Conservation (phyloP, 345 rosid species). For the Luvunga scandens region DNA sequence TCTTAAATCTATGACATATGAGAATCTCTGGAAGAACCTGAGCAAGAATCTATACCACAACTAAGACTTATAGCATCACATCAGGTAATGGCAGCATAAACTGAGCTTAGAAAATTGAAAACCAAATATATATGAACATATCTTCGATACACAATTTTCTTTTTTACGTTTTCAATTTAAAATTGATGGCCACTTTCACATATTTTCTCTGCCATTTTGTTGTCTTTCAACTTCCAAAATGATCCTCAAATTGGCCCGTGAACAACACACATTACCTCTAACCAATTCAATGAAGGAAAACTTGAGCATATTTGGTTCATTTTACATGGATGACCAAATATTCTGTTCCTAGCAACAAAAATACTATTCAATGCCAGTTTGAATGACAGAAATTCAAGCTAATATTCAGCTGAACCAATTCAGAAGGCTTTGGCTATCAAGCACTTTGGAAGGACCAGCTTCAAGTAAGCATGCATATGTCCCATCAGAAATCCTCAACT, state of each 20-base stretch:
- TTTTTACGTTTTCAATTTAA: not conserved
- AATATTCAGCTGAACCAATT: not conserved
- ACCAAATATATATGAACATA: not conserved
- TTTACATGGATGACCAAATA: not conserved
- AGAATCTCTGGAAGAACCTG: not conserved
- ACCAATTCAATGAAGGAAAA: not conserved
- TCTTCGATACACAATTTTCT: not conserved
- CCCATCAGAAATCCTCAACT: not conserved
- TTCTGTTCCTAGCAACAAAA: not conserved
- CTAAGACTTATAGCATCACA: not conserved
- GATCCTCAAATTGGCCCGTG: not conserved
- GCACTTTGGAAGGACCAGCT: not conserved
- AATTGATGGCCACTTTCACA: not conserved
- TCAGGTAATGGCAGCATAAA: not conserved
- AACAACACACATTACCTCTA: not conserved
- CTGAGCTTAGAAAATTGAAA: not conserved
- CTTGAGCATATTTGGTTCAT: not conserved
- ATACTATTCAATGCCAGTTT: not conserved
- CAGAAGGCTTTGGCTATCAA: not conserved
- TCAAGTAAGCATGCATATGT: not conserved
- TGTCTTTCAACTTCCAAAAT: not conserved
- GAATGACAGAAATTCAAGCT: not conserved
- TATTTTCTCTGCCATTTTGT: not conserved
- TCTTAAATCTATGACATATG: not conserved
- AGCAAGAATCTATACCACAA: not conserved